Base-by-base conservation (phyloP, 2,329 filamentous ascomycete genomes). In the Knufia petricola region DNA sequence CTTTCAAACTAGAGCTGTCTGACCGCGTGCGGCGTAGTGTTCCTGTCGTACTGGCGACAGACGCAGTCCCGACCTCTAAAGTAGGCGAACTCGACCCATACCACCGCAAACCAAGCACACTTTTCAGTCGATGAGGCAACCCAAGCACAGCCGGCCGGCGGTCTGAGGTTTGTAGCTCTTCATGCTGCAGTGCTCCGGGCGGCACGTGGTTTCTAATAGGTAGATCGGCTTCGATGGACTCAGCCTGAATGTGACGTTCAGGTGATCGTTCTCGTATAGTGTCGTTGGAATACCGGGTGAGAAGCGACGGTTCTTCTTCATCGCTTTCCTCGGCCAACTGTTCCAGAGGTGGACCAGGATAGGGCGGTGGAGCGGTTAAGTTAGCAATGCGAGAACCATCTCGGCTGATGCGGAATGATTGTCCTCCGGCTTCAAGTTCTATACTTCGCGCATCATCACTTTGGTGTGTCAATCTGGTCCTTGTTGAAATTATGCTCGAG, bases 301-400 rank as follows among this genome's bases (percentile, higher is more conserved):
- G 23, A n/a, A 10, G n/a, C 12, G 34, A 13, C 15, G 26, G 20
- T 3, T 30, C 44, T 17, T 64, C 62, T 2, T 66, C 63, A 41
- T 63, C 61, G 8, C 65, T 65, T 1, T 67, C 63, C 2, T 66
- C 66, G 2, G 52, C 48, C 10, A 54, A 53, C 1, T 49, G 50
- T n/a, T 53, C 53, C 12, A 56, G 55, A 24, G 46, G 44, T 7
- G 52, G 52, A 1, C 46, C 53, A 32, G 53, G 46, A 40, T 58
- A 58, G n/a, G 56, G 56, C 13, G 56, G 56, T 3, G 56, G 56
- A 2, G 56, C 55, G 21, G 51, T 51, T 30, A 55, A 49, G 19
- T 56, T 55, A 12, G 59, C 60, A 37, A 62, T 55, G 20, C 48
- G 52, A 3, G 61, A 63, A 2, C 59, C 61, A 50, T 64, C 60